Percentiles rank a stretch among this genome's conserved stretches.
These are phyloP conservation scores for Aspergillus piperis DNA, from an alignment of 2,329 filamentous ascomycete genomes.

Conservation along the genomic window DNA sequence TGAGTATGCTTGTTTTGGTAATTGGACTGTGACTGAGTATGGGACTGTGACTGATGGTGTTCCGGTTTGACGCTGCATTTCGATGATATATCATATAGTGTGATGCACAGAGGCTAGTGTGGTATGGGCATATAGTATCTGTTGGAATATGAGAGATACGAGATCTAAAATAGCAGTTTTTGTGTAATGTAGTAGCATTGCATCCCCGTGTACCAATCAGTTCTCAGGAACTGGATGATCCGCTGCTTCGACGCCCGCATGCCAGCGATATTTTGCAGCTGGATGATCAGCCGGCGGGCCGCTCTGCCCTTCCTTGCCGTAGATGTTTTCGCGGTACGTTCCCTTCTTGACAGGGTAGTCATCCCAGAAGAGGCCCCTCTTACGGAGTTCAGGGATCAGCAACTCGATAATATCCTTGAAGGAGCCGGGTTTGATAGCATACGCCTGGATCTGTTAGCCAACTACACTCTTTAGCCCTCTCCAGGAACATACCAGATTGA, in stretches of 20 bases:
- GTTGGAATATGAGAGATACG: too few species aligned
- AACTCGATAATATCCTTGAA: conserved; percentile 69
- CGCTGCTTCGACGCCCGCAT: conserved; percentile 36
- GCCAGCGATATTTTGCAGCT: conserved; percentile 41
- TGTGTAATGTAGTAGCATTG: rapidly evolving
- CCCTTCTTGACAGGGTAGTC: conserved; percentile 41
- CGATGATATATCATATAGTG: too few species aligned
- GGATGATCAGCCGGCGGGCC: conserved; percentile 39
- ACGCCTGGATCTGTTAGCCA: conserved; percentile 49
- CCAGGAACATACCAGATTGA: conserved; percentile 64
- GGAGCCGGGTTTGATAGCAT: conserved; percentile 66
- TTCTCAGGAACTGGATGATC: conserved; percentile 32
- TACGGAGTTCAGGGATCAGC: conserved; percentile 63
- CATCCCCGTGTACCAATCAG: too few species aligned
- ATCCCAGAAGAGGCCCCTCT: conserved; percentile 51
- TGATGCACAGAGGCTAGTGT: too few species aligned
- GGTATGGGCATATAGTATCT: too few species aligned
- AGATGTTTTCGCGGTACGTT: conserved; percentile 45
- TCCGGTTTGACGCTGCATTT: too few species aligned
- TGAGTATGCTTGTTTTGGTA: too few species aligned
- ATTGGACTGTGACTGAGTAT: too few species aligned
- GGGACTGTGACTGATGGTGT: too few species aligned
- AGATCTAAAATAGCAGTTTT: too few species aligned
- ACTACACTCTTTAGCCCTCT: too few species aligned
- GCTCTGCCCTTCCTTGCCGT: conserved; percentile 33